phyloP scores from a whole-genome alignment of 176 grass and related monocot species.

The Lolium perenne region DNA sequence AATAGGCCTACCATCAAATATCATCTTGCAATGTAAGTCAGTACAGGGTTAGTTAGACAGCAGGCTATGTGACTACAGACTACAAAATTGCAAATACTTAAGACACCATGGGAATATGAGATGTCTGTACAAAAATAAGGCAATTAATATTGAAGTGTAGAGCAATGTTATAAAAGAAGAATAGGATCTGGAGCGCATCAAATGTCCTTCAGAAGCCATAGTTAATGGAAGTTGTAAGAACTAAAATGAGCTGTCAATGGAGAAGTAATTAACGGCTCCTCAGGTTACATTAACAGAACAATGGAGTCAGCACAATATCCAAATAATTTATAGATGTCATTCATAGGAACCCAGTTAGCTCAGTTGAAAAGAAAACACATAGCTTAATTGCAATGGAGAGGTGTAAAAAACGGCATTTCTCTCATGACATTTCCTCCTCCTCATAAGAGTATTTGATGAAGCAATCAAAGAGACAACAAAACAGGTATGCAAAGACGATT shows the following conservation, averaged over 20 bases:
- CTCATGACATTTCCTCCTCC: not conserved
- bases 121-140: slow-evolving; percentile 23
- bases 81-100: not conserved
- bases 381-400: not conserved
- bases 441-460: not conserved
- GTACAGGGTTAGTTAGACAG: no score
- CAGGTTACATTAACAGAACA: not conserved
- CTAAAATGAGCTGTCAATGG: not conserved
- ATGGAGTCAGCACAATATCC: not conserved
- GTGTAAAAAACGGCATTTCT: not conserved
- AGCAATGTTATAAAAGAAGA: not conserved
- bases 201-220: not conserved
- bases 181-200: not conserved
- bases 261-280: not conserved
- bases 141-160: not conserved
- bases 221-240: not conserved
- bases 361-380: not conserved
- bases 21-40: slow-evolving; percentile 4
- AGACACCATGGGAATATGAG: not conserved
- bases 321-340: not conserved
- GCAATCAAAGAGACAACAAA: not conserved
- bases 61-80: not conserved
- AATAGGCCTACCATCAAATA: not conserved
- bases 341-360: not conserved
- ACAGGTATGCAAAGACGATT: not conserved